Evolutionary conservation across 2,329 filamentous ascomycete genomes (phyloP).

Genomic region (Leptodontidium sp.): DNA sequence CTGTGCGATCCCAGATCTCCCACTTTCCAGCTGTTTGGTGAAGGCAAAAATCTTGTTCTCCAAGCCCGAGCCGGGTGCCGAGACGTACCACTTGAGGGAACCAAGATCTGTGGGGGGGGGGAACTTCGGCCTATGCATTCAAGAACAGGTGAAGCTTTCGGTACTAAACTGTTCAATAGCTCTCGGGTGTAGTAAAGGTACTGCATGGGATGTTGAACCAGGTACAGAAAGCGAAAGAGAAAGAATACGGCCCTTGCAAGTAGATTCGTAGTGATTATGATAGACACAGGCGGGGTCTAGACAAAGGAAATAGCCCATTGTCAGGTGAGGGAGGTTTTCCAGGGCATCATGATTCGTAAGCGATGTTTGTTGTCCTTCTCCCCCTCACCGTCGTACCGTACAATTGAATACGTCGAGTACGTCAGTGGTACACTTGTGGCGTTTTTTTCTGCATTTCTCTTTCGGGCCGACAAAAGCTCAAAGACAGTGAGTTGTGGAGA

Average conservation of each 20-base stretch:
- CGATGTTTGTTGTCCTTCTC: not conserved
- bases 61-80: not conserved
- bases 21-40: constrained; percentile 9
- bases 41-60: not conserved
- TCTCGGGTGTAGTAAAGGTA: not conserved
- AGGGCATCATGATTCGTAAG: not conserved
- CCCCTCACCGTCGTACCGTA: not conserved
- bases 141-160: no score
- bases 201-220: not conserved
- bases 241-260: not conserved
- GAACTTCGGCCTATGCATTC: not conserved
- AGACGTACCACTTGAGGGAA: not conserved
- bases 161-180: not conserved
- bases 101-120: not conserved
- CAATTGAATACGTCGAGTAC: not conserved
- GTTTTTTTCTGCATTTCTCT: not conserved
- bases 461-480: constrained; percentile 1
- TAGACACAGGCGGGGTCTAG: no score
- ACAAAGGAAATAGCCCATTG: not conserved
- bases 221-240: not conserved
- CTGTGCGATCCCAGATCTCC: not conserved
- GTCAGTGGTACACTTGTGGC: constrained; percentile 2
- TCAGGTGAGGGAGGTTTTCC: not conserved
- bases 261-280: no score
- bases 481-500: constrained; percentile 6